Evolutionary conservation across 2,329 filamentous ascomycete genomes (phyloP), one percentile per base, ranked within the genome.

Genomic region (Fusarium sp.): DNA sequence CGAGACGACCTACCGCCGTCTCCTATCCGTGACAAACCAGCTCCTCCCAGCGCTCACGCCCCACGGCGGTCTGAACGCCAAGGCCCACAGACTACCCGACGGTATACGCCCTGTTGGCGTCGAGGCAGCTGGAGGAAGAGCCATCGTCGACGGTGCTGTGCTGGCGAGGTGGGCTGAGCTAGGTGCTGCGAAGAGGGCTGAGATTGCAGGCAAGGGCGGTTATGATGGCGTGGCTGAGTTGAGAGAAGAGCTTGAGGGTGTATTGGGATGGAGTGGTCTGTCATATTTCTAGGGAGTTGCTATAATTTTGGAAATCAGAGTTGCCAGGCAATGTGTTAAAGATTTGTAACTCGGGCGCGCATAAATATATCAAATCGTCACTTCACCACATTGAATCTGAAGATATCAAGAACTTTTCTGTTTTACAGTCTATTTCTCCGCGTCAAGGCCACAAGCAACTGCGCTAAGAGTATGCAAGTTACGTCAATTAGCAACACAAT

Each of bases 11-110:
- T 98, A 98, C 79, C 90, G 96, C 2, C 90, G 94, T 0, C 85
- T 99, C 5, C 90, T 90, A 6, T 93, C 92, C 3, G 83, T 99
- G 6, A 88, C 94, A 46, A 92, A 90, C 6, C 94, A 96, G 75
- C 84, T 99, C 2, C 84, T 90, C 10, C 92, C 89, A 33, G 89
- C 90, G 0, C 85, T 97, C 9, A 89, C 92, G 43, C 90, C 94
- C 66, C 82, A 91, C 6, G 92, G 90, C 9, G 93, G 92, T 0
- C 83, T 97, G 49, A 98, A 98, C 78, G 91, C 93, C 3, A 89
- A 92, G 56, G 92, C 90, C 0, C 92, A 95, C 79, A 86, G 96
- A 15, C 82, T 82, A 47, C 87, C 73, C 76, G 84, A 70, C 11
- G 77, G 79, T 68, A 57, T 81, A 62, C 60, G 78, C 75, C 7